phyloP scores from a whole-genome alignment of 2,329 filamentous ascomycete genomes.

The Hirsutella rhossiliensis region DNA sequence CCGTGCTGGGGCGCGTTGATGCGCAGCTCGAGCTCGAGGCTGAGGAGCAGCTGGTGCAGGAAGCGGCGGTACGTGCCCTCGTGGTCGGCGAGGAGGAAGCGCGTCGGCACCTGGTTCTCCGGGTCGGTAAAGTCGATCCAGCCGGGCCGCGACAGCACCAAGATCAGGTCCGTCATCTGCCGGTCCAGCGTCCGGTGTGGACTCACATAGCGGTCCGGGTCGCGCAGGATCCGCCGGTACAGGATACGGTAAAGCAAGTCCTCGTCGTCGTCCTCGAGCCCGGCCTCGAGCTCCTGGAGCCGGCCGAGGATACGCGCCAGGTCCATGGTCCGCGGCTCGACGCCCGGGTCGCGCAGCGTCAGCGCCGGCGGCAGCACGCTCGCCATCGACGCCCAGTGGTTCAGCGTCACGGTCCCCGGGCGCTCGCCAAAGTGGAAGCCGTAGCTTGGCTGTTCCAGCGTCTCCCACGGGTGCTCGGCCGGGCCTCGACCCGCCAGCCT shows the following conservation, averaged over 20 bases:
- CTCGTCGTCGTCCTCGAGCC: conserved; percentile 44
- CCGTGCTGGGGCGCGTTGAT: conserved; percentile 51
- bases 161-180: conserved; percentile 62
- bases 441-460: conserved; percentile 63
- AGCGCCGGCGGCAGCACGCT: conserved; percentile 44
- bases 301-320: conserved; percentile 45
- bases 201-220: conserved; percentile 48
- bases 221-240: conserved; percentile 56
- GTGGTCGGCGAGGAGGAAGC: conserved; percentile 50
- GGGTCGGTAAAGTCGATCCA: conserved; percentile 65
- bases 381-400: conserved; percentile 51
- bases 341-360: conserved; percentile 44
- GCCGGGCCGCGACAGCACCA: conserved; percentile 52
- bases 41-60: conserved; percentile 66
- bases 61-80: conserved; percentile 50
- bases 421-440: conserved; percentile 53
- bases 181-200: conserved; percentile 54
- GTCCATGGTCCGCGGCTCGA: conserved; percentile 48
- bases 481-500: conserved; percentile 29
- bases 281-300: conserved; percentile 43
- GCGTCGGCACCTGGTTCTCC: conserved; percentile 61
- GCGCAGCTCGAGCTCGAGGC: conserved; percentile 58
- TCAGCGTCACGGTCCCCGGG: conserved; percentile 61
- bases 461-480: conserved; percentile 49
- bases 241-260: conserved; percentile 49